Conservation (phyloP, 148 eudicot species). For the Chenopodium berlandieri region DNA sequence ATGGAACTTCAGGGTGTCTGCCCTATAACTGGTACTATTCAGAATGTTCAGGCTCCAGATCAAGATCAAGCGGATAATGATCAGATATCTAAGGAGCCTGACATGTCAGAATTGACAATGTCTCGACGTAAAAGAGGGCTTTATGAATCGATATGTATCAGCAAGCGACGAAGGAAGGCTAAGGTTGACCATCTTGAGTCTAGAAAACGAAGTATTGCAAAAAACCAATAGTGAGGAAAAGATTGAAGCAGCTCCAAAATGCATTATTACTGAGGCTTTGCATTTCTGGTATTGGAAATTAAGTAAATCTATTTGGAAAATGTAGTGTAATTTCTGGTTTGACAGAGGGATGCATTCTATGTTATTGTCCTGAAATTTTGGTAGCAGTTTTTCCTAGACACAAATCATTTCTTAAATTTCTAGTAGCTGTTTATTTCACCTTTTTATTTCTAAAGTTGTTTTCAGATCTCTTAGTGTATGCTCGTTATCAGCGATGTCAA, state of each 20-base stretch:
- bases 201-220: slow-evolving; percentile 46
- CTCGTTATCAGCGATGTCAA: too few relatives aligned
- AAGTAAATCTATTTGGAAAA: background rate
- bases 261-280: background rate
- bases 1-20: slow-evolving; percentile 51
- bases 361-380: background rate
- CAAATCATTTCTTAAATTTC: background rate
- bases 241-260: background rate
- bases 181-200: slow-evolving; percentile 34
- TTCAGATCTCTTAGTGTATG: too few relatives aligned
- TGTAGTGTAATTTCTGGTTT: background rate
- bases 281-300: background rate
- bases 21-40: slow-evolving; percentile 20
- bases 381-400: background rate
- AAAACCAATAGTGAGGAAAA: slow-evolving; percentile 18
- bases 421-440: background rate
- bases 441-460: background rate
- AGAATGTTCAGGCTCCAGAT: slow-evolving; percentile 27
- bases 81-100: slow-evolving; percentile 39
- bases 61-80: slow-evolving; percentile 35
- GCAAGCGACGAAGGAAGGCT: slow-evolving; percentile 43
- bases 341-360: background rate
- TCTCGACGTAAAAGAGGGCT: slow-evolving; percentile 54
- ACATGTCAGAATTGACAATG: slow-evolving; percentile 48
- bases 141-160: slow-evolving; percentile 49